These are phyloP conservation scores for Boletus subparvulus DNA, from an alignment of 768 basidiomycete genomes.

Conservation along the genomic window DNA sequence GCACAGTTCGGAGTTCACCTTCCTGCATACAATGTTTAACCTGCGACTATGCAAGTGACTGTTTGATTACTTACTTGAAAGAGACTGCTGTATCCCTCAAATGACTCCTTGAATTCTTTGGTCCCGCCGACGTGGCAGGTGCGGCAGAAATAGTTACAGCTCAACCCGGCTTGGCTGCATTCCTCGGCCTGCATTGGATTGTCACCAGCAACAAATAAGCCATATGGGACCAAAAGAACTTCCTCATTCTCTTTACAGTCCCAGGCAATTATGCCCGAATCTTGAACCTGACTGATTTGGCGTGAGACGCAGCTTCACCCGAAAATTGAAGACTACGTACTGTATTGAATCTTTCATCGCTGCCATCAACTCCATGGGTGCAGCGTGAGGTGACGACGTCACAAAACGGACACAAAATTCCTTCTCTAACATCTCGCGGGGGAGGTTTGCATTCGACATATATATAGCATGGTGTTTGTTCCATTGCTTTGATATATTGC, in stretches of 20 bases:
- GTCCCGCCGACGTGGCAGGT: slow-evolving; percentile 41
- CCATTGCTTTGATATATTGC: slow-evolving; percentile 36
- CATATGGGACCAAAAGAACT: slow-evolving; percentile 15
- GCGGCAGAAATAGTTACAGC: slow-evolving; percentile 41
- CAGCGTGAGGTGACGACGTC: slow-evolving; percentile 34
- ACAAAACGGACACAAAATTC: slow-evolving; percentile 27
- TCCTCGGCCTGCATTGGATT: too few species aligned
- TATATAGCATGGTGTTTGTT: slow-evolving; percentile 36
- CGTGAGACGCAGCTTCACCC: slow-evolving; percentile 19
- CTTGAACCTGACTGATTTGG: background rate
- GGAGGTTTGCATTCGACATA: slow-evolving; percentile 32
- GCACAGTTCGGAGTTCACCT: too few species aligned
- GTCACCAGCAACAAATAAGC: slow-evolving; percentile 35
- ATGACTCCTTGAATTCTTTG: slow-evolving; percentile 28
- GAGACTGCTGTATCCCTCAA: slow-evolving; percentile 36
- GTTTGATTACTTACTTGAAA: slow-evolving; percentile 35
- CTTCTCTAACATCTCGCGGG: slow-evolving; percentile 29
- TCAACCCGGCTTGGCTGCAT: slow-evolving; percentile 39
- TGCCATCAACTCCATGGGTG: slow-evolving; percentile 31
- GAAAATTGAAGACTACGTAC: slow-evolving; percentile 28
- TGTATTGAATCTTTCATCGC: slow-evolving; percentile 27
- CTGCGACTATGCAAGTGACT: too few species aligned
- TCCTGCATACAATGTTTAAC: too few species aligned
- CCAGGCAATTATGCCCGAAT: slow-evolving; percentile 25
- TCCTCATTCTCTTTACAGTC: slow-evolving; percentile 26